phyloP scores from a whole-genome alignment of 345 rosid species.

The Draba incana region DNA sequence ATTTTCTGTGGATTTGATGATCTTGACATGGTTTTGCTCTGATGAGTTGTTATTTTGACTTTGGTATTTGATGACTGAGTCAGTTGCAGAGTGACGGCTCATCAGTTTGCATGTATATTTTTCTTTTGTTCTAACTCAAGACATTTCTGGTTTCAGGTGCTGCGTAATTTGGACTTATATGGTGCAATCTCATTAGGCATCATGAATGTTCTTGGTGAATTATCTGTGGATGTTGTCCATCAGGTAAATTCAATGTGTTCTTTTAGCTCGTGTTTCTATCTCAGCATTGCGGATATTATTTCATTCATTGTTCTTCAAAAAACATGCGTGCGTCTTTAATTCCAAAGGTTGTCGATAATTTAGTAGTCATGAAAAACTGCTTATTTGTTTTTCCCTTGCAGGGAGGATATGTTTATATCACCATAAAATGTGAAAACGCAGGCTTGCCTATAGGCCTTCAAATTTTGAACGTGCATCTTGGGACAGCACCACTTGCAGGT shows the following conservation, averaged over 20 bases:
- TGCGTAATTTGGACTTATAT: slow-evolving; percentile 13
- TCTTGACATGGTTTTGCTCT: neutral
- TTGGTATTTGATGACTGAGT: neutral
- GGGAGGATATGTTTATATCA: slow-evolving; percentile 24
- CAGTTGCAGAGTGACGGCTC: neutral
- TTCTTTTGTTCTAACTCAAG: slow-evolving; percentile 1
- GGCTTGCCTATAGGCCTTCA: slow-evolving; percentile 24
- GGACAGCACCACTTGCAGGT: slow-evolving; percentile 28
- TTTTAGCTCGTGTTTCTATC: neutral
- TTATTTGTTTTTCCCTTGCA: neutral
- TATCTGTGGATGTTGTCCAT: slow-evolving; percentile 15
- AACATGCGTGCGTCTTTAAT: neutral
- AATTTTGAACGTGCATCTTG: slow-evolving; percentile 27
- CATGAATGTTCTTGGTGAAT: slow-evolving; percentile 27
- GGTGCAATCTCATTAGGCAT: slow-evolving; percentile 30
- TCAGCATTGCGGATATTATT: neutral
- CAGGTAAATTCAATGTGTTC: neutral
- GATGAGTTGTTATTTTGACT: neutral
- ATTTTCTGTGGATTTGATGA: too few relatives aligned
- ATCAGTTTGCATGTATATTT: neutral
- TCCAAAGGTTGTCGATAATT: neutral
- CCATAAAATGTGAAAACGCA: slow-evolving; percentile 24
- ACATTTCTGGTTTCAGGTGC: slow-evolving; percentile 20
- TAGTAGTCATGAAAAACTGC: neutral
- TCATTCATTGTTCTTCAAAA: too few relatives aligned